Evolutionary conservation across 1,139 yeast species (phyloP).

Genomic region (Geotrichum australiense): DNA sequence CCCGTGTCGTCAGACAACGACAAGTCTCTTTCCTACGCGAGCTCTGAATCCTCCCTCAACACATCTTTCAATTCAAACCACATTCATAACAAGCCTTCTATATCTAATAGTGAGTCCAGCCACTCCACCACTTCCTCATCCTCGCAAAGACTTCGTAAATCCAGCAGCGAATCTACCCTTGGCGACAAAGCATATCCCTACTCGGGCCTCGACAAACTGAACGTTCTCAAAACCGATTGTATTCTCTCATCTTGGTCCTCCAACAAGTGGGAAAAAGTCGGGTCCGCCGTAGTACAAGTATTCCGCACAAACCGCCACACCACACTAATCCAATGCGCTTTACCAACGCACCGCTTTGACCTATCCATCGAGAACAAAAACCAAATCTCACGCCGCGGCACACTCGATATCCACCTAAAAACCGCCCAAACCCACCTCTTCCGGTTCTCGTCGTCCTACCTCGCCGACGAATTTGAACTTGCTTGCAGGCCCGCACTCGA

Average conservation of each 20-base stretch:
- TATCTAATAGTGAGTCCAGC: constrained; percentile 4
- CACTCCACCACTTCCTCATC: not conserved
- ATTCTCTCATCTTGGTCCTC: constrained; percentile 11
- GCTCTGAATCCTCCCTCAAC: too few species aligned
- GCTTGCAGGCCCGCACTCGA: constrained; percentile 25
- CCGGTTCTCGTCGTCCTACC: constrained; percentile 20
- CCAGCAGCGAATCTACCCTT: constrained; percentile 10
- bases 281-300: constrained; percentile 5
- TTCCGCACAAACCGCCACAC: not conserved
- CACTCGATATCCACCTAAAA: constrained; percentile 29
- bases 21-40: too few species aligned
- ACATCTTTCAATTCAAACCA: too few species aligned
- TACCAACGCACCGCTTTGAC: too few species aligned
- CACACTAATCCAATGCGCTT: not conserved
- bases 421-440: constrained; percentile 28
- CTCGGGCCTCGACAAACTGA: constrained; percentile 1
- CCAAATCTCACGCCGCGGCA: constrained; percentile 26
- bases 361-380: constrained; percentile 15
- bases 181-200: not conserved
- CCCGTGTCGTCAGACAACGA: too few species aligned
- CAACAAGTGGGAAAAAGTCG: constrained; percentile 7
- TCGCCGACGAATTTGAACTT: constrained; percentile 25
- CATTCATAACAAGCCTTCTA: too few species aligned
- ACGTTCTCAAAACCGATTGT: constrained; percentile 7
- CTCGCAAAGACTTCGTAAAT: constrained; percentile 6